Evolutionary conservation across 2,329 filamentous ascomycete genomes (phyloP).

Genomic region (Arthrobotrys iridis): DNA sequence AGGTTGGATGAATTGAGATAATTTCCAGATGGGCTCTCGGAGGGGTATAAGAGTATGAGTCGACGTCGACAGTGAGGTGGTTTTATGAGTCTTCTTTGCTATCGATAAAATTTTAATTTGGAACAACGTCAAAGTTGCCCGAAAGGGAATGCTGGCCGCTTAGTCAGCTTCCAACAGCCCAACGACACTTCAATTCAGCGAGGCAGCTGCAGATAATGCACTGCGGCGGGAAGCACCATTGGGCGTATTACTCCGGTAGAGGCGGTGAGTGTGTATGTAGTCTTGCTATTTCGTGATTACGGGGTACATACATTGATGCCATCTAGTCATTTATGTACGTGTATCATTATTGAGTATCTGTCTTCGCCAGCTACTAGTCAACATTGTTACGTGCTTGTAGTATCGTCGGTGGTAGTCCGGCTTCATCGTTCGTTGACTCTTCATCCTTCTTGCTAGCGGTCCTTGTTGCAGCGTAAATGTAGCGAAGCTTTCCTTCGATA

Average conservation of each 20-base stretch:
- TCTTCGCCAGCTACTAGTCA: too few species aligned
- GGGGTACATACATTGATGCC: too few species aligned
- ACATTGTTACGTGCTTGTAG: neutral
- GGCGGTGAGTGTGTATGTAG: too few species aligned
- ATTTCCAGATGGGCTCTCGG: neutral
- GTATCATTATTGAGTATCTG: too few species aligned
- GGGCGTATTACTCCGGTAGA: too few species aligned
- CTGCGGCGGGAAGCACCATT: too few species aligned
- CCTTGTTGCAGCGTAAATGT: slow-evolving; percentile 1
- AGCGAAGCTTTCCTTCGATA: neutral
- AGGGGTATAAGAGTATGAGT: neutral
- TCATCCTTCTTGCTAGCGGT: neutral
- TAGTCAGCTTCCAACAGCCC: slow-evolving; percentile 41
- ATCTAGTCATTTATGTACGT: too few species aligned
- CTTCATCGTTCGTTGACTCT: neutral
- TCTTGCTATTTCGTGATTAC: too few species aligned
- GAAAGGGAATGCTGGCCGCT: slow-evolving; percentile 10
- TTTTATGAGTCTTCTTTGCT: slow-evolving; percentile 45
- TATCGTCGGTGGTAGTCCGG: neutral
- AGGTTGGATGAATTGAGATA: neutral
- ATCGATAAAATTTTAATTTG: slow-evolving; percentile 52
- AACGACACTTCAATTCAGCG: slow-evolving; percentile 10
- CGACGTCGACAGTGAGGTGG: neutral
- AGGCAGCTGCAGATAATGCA: too few species aligned
- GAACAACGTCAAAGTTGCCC: slow-evolving; percentile 50